Evolutionary conservation across 176 grass and related monocot species (phyloP), one percentile per base, ranked within the genome.

Genomic region (Lolium rigidum): DNA sequence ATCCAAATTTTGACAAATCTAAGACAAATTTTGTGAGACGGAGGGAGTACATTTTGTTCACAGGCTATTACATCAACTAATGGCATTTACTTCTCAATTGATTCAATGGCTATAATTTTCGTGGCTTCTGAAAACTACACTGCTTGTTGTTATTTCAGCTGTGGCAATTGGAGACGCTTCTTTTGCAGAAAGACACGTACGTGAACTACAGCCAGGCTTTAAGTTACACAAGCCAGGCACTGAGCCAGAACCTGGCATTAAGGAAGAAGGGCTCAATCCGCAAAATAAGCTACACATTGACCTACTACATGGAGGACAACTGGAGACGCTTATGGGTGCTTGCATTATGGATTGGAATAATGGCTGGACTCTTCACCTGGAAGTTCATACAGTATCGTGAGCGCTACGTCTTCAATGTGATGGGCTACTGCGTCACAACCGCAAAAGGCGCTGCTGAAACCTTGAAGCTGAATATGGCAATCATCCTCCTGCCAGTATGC

Each of bases 391-490:
- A 99, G 87, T 99, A 99, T 52, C 88, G 83, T 7, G 88, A 92
- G 47, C 68, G 92, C 38, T 96, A 96, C 17, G 94, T 87, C 6
- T 99, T 97, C 77, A 35, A 88, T 26, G 94, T 97, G 37, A 99
- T 99, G 97, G 97, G 97, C 9, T 97, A 99, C 77, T 99, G 97
- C 16, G 39, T 99, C 38, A 94, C 92, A 54, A 91, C 92, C 6
- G 94, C 97, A 44, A 99, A 99, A 76, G 97, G 97, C 35, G 97
- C 97, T 18, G 97, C 97, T 38, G 97, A 99, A 90, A 99, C 97
- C 71, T 81, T 99, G 52, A 99, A 99, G 88, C 87, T 99, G 56
- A 99, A 99, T 68, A 99, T 99, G 97, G 94, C 97, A 18, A 86
- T 99, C 72, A 92, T 99, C 47, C 92, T 99, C 49, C 84, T 99